Percentiles rank a stretch among this genome's conserved stretches.
phyloP scores from a whole-genome alignment of 1,139 yeast genomes.

The Arxiozyma bovina region DNA sequence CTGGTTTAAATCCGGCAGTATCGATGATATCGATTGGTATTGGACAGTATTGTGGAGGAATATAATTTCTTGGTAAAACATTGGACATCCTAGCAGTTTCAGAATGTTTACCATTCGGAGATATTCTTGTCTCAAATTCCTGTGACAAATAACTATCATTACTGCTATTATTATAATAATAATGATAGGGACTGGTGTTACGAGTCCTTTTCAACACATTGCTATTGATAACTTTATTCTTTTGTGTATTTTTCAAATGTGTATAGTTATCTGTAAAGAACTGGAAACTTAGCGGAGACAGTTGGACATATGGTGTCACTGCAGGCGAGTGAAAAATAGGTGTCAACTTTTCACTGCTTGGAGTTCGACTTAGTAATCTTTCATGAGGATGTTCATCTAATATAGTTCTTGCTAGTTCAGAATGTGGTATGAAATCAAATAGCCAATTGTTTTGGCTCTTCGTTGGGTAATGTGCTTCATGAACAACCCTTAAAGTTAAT shows the following conservation, averaged over 20 bases:
- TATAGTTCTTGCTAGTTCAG: conserved; percentile 35
- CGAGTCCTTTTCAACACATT: conserved; percentile 13
- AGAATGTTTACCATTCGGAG: neutral
- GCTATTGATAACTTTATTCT: conserved; percentile 11
- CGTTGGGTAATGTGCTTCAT: conserved; percentile 52
- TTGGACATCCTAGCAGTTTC: neutral
- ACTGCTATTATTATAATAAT: conserved; percentile 4
- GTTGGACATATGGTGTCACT: conserved; percentile 22
- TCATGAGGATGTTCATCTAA: conserved; percentile 40
- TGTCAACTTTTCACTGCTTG: conserved; percentile 25
- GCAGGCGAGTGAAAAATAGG: conserved; percentile 28
- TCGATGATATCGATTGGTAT: conserved; percentile 60
- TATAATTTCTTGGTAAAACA: conserved; percentile 25
- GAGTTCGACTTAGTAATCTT: conserved; percentile 28
- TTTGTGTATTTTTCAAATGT: conserved; percentile 13
- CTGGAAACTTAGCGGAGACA: conserved; percentile 33
- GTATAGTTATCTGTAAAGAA: conserved; percentile 28
- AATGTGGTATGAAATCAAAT: conserved; percentile 43
- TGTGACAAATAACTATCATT: neutral
- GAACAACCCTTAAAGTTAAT: conserved; percentile 41
- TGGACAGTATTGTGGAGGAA: conserved; percentile 46
- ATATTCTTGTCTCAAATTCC: neutral
- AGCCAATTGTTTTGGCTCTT: conserved; percentile 46
- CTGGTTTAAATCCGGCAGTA: conserved; percentile 60
- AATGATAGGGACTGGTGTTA: conserved; percentile 10